Conservation (phyloP, 148 eudicot genomes). For the Silene latifolia region DNA sequence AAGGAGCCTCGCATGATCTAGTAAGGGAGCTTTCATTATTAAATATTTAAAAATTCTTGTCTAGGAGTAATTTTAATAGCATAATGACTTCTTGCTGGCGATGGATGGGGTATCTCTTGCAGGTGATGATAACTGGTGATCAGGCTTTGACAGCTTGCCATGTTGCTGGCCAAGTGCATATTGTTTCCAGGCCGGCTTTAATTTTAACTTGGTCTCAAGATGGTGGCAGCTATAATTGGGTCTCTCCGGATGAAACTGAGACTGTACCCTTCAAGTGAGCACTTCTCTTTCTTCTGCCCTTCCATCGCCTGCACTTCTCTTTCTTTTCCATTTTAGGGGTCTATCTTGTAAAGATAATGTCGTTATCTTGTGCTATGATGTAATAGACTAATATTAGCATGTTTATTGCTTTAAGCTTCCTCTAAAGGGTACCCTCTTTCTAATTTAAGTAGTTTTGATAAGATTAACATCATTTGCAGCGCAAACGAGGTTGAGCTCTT, state of each 20-base stretch:
- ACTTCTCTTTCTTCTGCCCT: not conserved
- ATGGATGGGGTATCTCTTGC: slow-evolving; percentile 17
- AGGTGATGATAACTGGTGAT: slow-evolving; percentile 97
- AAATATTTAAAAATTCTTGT: not conserved
- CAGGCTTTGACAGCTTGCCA: slow-evolving; percentile 99
- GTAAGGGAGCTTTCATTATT: slow-evolving; percentile 36
- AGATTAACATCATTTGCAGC: slow-evolving; percentile 32
- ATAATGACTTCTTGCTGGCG: not conserved
- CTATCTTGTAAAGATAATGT: not conserved
- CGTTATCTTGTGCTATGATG: not conserved
- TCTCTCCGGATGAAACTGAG: slow-evolving; percentile 87
- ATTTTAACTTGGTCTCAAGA: slow-evolving; percentile 53
- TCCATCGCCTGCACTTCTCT: too few species aligned
- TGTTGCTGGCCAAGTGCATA: slow-evolving; percentile 95
- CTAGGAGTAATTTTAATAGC: not conserved
- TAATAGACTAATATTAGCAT: not conserved
- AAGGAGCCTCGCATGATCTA: slow-evolving; percentile 85
- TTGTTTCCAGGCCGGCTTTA: slow-evolving; percentile 68
- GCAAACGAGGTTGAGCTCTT: slow-evolving; percentile 68
- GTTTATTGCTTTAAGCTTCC: not conserved
- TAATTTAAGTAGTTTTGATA: slow-evolving; percentile 11
- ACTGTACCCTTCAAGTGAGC: slow-evolving; percentile 57
- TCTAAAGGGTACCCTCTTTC: not conserved
- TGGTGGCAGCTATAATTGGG: slow-evolving; percentile 60
- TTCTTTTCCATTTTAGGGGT: not conserved